phyloP scores from a whole-genome alignment of 345 rosid species.

The Populus pruinosa region DNA sequence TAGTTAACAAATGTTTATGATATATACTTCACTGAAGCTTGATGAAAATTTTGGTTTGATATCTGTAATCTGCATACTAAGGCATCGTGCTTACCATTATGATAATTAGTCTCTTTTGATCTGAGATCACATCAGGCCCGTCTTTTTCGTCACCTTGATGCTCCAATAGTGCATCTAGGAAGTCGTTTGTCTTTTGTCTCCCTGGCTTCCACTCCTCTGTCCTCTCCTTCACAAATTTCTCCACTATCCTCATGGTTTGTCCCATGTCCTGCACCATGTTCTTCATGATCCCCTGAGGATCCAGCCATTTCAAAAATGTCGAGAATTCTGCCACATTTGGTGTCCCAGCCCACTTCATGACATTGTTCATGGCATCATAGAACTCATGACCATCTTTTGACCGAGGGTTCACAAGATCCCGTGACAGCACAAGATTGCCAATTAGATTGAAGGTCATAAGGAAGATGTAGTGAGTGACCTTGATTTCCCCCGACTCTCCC shows the following conservation, averaged over 20 bases:
- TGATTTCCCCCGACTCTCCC: constrained; percentile 15
- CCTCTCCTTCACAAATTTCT: constrained; percentile 20
- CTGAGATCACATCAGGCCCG: constrained; percentile 5
- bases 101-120: constrained; percentile 2
- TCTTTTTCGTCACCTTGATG: constrained; percentile 15
- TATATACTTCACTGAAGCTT: neutral
- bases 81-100: constrained; percentile 7
- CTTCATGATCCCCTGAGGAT: constrained; percentile 32
- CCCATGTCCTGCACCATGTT: constrained; percentile 17
- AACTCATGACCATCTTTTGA: constrained; percentile 13
- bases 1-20: neutral
- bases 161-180: constrained; percentile 17
- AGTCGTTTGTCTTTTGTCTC: constrained; percentile 1
- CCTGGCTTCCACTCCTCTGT: neutral
- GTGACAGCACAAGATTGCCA: constrained; percentile 17
- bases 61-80: neutral
- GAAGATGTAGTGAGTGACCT: neutral
- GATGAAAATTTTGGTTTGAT: neutral
- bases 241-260: constrained; percentile 5
- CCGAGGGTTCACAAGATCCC: constrained; percentile 11
- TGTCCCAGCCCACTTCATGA: constrained; percentile 3
- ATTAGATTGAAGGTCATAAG: constrained; percentile 17
- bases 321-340: constrained; percentile 24
- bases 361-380: constrained; percentile 12
- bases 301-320: constrained; percentile 12